A percentile compares a stretch with the other conserved stretches of the same genome.
These are phyloP conservation scores for Fusarium sp. DNA, from an alignment of 2,329 filamentous ascomycete species.

Conservation along the genomic window DNA sequence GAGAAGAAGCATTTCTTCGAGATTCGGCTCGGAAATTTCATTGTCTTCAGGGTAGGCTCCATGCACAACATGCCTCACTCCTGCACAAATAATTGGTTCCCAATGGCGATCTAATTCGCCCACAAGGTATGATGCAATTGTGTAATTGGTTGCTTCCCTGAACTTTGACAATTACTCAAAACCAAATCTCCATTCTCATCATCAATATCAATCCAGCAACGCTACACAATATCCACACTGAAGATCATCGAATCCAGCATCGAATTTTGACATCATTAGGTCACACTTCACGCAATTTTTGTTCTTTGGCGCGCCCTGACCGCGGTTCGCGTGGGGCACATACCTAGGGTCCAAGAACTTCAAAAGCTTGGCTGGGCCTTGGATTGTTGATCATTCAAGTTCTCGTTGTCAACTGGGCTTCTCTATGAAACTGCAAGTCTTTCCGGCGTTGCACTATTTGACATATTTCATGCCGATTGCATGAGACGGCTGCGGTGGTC, in stretches of 20 bases:
- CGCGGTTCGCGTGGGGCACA: constrained; percentile 36
- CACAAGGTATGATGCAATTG: constrained; percentile 40
- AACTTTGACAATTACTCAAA: constrained; percentile 20
- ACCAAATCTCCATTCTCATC: constrained; percentile 30
- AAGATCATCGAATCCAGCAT: constrained; percentile 10
- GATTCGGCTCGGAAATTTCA: background rate
- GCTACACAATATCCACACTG: constrained; percentile 5
- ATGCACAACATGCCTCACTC: constrained; percentile 6
- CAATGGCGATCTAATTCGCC: constrained; percentile 39
- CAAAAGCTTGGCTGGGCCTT: constrained; percentile 26
- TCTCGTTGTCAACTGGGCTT: background rate
- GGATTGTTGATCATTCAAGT: background rate
- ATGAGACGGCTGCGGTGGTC: background rate
- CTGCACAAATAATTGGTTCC: constrained; percentile 34
- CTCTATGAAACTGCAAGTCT: background rate
- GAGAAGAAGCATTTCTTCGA: background rate
- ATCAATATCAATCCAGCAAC: constrained; percentile 17
- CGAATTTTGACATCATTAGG: constrained; percentile 1
- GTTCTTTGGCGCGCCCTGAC: constrained; percentile 12
- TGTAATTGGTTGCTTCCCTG: constrained; percentile 36
- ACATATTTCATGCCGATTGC: background rate
- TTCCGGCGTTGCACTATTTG: background rate
- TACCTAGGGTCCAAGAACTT: constrained; percentile 16
- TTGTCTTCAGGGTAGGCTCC: constrained; percentile 8
- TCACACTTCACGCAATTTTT: background rate